Base-by-base conservation (phyloP, 345 rosid species). In the Populus alba region DNA sequence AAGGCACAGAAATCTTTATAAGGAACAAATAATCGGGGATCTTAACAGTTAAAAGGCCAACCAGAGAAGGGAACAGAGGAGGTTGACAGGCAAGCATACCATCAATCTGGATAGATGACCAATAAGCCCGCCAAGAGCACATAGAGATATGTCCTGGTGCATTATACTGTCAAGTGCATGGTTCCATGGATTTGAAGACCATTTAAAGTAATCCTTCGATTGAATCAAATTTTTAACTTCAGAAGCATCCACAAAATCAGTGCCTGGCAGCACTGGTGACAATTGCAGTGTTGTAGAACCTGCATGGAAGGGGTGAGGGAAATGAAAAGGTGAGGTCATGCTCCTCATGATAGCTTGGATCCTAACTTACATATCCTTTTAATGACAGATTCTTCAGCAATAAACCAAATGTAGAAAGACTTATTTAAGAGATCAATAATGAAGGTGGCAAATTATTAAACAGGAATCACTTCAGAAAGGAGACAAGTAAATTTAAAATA, bases 111-210 rank as follows among this genome's bases (percentile, higher is more conserved):
- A 92, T 41, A 95, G 85, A 85, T 93, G 97, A 86, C 75, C 76
- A 72, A 91, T 78, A 66, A 95, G 92, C 72, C 92, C 96, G 77
- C 98, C 97, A 75, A 95, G 91, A 49, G 98, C 98, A 87, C 75
- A 70, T 81, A 89, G 79, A 23, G 92, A 80, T 80, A 85, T 43
- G 83, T 88, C 92, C 65, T 76, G 83, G 79, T 85, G 88, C 81
- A 61, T 70, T 77, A 86, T 73, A 66, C 86, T 85, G 81, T 83
- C 91, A 81, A 91, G 80, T 59, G 88, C 90, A 74, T 61, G 31
- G 69, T 80, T 85, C 90, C 87, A 87, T 35, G 88, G 80, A 77
- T 70, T 82, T 82, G 91, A 86, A 57, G 92, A 93, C 70, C 89
- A 84, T 81, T 78, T 85, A 74, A 95, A 93, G 87, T 88, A 93